Conservation (phyloP, 2,329 filamentous ascomycete genomes). For the Fusarium zealandicum region DNA sequence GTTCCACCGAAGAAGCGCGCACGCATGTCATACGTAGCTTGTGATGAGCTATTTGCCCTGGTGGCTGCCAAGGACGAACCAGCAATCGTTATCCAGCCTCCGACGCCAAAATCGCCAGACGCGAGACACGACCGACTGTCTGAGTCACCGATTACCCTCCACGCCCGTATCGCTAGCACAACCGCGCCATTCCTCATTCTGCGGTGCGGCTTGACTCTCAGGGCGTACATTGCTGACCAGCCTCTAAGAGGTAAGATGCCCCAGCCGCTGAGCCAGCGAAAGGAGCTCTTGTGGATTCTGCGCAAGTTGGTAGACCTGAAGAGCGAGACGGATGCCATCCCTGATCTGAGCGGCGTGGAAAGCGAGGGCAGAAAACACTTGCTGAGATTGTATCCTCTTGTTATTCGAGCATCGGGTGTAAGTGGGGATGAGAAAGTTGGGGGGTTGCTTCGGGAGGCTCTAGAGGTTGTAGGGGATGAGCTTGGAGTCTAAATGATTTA, state of each 20-base stretch:
- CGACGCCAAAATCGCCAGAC: constrained; percentile 53
- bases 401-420: constrained; percentile 67
- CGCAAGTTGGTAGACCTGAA: constrained; percentile 69
- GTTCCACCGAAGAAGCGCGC: constrained; percentile 69
- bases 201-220: constrained; percentile 80
- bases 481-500: constrained; percentile 33
- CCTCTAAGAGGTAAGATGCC: constrained; percentile 89
- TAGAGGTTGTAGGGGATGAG: constrained; percentile 69
- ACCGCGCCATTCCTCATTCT: constrained; percentile 84
- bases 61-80: constrained; percentile 57
- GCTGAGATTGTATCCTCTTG: constrained; percentile 78
- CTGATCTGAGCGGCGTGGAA: constrained; percentile 57
- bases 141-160: constrained; percentile 45
- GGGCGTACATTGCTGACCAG: constrained; percentile 88
- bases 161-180: constrained; percentile 73
- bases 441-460: constrained; percentile 62
- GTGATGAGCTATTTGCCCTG: constrained; percentile 79
- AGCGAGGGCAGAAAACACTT: constrained; percentile 76
- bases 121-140: constrained; percentile 33
- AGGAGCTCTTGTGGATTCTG: constrained; percentile 78
- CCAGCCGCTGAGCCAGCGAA: constrained; percentile 80
- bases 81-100: constrained; percentile 50
- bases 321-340: constrained; percentile 75
- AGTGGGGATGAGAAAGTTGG: constrained; percentile 68
- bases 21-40: constrained; percentile 79